Evolutionary conservation across 306 rosid genomes (phyloP).

Genomic region (Sicyos baderoa): DNA sequence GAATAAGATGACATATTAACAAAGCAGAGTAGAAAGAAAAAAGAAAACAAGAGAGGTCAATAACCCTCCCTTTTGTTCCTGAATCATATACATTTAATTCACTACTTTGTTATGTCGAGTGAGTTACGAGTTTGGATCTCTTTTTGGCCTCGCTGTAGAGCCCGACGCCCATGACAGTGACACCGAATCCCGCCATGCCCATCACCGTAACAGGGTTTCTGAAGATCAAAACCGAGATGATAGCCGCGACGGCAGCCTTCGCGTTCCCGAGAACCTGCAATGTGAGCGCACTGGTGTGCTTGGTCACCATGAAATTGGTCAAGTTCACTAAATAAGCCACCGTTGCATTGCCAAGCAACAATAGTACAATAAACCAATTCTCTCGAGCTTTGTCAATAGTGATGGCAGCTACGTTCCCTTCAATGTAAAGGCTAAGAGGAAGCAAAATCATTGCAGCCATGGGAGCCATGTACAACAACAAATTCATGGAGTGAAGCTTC

Average conservation of each 20-base stretch:
- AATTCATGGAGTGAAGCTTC: slow-evolving; percentile 64
- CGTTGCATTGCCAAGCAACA: slow-evolving; percentile 57
- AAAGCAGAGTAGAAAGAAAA: not conserved
- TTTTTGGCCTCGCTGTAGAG: slow-evolving; percentile 72
- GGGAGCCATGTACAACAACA: slow-evolving; percentile 64
- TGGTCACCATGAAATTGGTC: slow-evolving; percentile 56
- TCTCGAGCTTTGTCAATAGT: slow-evolving; percentile 43
- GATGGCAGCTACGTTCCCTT: slow-evolving; percentile 41
- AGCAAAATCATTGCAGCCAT: slow-evolving; percentile 53
- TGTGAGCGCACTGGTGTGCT: slow-evolving; percentile 64
- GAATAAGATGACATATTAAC: too few relatives aligned
- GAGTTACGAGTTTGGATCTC: slow-evolving; percentile 48
- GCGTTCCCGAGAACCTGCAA: slow-evolving; percentile 65
- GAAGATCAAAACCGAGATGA: slow-evolving; percentile 58
- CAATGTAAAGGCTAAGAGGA: slow-evolving; percentile 52
- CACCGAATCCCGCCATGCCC: slow-evolving; percentile 53
- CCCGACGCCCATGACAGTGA: slow-evolving; percentile 59
- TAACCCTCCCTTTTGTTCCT: not conserved
- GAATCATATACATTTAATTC: slow-evolving; percentile 17
- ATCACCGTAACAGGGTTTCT: slow-evolving; percentile 56
- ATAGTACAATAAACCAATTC: slow-evolving; percentile 38
- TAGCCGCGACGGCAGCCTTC: slow-evolving; percentile 61
- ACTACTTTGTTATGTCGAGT: slow-evolving; percentile 10
- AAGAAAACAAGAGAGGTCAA: not conserved
- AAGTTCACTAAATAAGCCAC: slow-evolving; percentile 62